Percentiles rank a stretch among this genome's conserved stretches.
phyloP scores from a whole-genome alignment of 495 filamentous ascomycete species.

The Penicillium cosmopolitanum region DNA sequence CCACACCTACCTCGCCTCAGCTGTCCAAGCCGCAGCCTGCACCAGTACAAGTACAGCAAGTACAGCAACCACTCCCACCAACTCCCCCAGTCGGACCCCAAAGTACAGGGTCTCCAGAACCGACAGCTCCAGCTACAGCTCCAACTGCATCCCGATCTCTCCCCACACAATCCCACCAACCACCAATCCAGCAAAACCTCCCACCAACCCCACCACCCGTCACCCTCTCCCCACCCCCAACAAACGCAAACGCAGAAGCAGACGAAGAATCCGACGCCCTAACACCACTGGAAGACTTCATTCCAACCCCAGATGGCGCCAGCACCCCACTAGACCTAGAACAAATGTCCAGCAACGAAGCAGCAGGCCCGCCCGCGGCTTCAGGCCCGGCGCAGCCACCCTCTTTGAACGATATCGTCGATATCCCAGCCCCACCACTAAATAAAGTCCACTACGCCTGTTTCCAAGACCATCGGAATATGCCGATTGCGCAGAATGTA shows the following conservation, averaged over 20 bases:
- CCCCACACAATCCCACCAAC: background rate
- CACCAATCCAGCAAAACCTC: background rate
- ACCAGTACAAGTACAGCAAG: background rate
- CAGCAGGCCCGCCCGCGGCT: constrained; percentile 29
- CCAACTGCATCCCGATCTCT: background rate
- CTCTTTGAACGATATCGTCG: constrained; percentile 6
- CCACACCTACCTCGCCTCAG: background rate
- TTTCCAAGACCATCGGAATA: constrained; percentile 49
- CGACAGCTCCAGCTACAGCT: constrained; percentile 2
- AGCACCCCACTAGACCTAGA: constrained; percentile 27
- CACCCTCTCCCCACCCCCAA: constrained; percentile 10
- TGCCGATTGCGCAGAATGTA: constrained; percentile 46
- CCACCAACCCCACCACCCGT: constrained; percentile 6
- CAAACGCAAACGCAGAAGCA: constrained; percentile 18
- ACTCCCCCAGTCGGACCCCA: background rate
- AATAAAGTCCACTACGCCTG: constrained; percentile 47
- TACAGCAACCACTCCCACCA: constrained; percentile 6
- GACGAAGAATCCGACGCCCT: constrained; percentile 21
- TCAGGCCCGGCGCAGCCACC: constrained; percentile 29
- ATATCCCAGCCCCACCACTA: constrained; percentile 43
- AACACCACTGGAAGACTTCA: constrained; percentile 42
- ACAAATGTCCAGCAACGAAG: constrained; percentile 31
- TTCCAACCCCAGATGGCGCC: constrained; percentile 40
- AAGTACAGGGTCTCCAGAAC: constrained; percentile 4
- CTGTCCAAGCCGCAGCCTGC: background rate